These are phyloP conservation scores for Endocladia muricata DNA, from an alignment of 31 red algal species.

Conservation along the genomic window DNA sequence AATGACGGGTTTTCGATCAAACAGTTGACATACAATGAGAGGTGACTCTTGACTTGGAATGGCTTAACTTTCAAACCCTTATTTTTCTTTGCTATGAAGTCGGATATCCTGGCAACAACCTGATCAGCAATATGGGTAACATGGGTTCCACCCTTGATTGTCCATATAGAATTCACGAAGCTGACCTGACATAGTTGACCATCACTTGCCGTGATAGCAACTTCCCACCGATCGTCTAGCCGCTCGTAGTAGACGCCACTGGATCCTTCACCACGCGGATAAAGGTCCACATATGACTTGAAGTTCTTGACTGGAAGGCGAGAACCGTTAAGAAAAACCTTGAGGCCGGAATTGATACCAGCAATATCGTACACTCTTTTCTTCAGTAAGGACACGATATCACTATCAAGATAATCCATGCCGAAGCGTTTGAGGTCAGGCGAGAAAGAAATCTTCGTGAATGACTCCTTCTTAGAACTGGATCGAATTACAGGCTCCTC, in stretches of 20 bases:
- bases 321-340: constrained; percentile 84
- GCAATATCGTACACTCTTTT: constrained; percentile 99
- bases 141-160: constrained; percentile 98
- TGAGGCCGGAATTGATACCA: constrained; percentile 69
- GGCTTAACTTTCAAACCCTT: constrained; percentile 90
- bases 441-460: constrained; percentile 87
- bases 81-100: constrained; percentile 93
- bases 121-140: constrained; percentile 91
- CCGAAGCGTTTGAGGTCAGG: constrained; percentile 93
- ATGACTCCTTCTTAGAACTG: constrained; percentile 69
- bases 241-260: constrained; percentile 64
- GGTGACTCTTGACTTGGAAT: constrained; percentile 91
- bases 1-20: constrained; percentile 98
- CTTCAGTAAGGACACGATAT: constrained; percentile 83
- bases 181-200: constrained; percentile 86
- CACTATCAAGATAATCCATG: constrained; percentile 83
- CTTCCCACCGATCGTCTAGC: constrained; percentile 88
- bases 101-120: constrained; percentile 63
- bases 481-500: constrained; percentile 78
- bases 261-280: constrained; percentile 42
- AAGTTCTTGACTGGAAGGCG: constrained; percentile 78
- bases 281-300: constrained; percentile 87
- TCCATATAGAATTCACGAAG: constrained; percentile 99
- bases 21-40: constrained; percentile 91
- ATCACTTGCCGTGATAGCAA: constrained; percentile 82